Percentiles rank a stretch among this genome's conserved stretches.
phyloP scores from a whole-genome alignment of 257 asterid species.

The Solanum piurae region DNA sequence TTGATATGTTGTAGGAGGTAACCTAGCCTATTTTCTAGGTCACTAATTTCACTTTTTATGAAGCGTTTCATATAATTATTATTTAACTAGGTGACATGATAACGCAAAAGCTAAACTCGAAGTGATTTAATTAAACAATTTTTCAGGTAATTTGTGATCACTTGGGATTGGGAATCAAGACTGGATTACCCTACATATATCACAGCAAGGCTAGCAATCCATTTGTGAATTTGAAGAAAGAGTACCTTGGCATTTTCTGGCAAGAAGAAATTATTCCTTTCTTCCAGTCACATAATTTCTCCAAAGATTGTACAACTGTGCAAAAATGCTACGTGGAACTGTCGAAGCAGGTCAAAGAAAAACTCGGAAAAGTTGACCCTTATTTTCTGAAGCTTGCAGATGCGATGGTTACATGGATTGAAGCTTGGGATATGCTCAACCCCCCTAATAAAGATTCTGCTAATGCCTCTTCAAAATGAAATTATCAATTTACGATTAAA shows the following conservation, averaged over 20 bases:
- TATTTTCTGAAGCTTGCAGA: conserved; percentile 69
- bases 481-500: background rate
- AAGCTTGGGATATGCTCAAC: conserved; percentile 87
- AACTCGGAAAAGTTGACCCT: conserved; percentile 57
- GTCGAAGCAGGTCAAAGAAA: conserved; percentile 61
- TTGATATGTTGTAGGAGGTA: background rate
- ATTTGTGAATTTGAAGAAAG: conserved; percentile 70
- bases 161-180: conserved; percentile 77
- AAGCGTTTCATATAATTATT: background rate
- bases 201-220: conserved; percentile 98
- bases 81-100: background rate
- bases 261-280: conserved; percentile 91
- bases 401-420: conserved; percentile 84
- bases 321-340: conserved; percentile 70
- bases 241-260: conserved; percentile 89
- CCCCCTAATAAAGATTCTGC: conserved; percentile 15
- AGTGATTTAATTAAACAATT: background rate
- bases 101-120: background rate
- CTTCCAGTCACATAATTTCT: conserved; percentile 53
- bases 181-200: conserved; percentile 85
- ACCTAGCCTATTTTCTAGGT: background rate
- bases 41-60: background rate
- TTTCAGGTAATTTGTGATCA: conserved; percentile 79
- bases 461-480: background rate
- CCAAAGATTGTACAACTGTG: conserved; percentile 56